These are phyloP conservation scores for Claviceps quebecensis DNA, from an alignment of 2,329 filamentous ascomycete genomes.

Conservation along the genomic window DNA sequence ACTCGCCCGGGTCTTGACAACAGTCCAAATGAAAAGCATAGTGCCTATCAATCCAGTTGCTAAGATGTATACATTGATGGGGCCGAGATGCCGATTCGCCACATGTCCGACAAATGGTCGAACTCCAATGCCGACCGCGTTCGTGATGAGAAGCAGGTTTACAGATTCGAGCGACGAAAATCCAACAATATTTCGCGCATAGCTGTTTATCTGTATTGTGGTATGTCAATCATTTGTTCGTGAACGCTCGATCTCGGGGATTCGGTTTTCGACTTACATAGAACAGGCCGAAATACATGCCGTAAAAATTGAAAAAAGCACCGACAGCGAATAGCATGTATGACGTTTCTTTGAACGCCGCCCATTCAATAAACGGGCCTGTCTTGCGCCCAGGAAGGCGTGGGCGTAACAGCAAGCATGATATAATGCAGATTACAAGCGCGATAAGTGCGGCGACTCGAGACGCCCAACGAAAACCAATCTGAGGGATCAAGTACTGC, in stretches of 20 bases:
- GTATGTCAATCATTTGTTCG: not conserved
- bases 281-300: conserved; percentile 25
- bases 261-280: conserved; percentile 18
- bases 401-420: conserved; percentile 26
- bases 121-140: conserved; percentile 40
- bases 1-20: conserved; percentile 25
- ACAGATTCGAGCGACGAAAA: conserved; percentile 36
- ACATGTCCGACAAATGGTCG: conserved; percentile 38
- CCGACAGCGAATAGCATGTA: conserved; percentile 39
- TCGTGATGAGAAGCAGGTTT: conserved; percentile 41
- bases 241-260: not conserved
- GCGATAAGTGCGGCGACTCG: conserved; percentile 51
- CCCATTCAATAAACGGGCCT: conserved; percentile 40
- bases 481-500: conserved; percentile 38
- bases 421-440: conserved; percentile 28
- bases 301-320: conserved; percentile 30
- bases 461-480: conserved; percentile 52
- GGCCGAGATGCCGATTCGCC: conserved; percentile 37
- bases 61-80: conserved; percentile 40
- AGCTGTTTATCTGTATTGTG: conserved; percentile 18
- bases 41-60: conserved; percentile 29
- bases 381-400: conserved; percentile 32
- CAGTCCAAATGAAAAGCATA: conserved; percentile 42
- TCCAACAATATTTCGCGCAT: conserved; percentile 26
- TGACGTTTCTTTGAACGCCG: conserved; percentile 40